phyloP scores from a whole-genome alignment of 73 alveolate species.

The Paramecium sexaurelia region DNA sequence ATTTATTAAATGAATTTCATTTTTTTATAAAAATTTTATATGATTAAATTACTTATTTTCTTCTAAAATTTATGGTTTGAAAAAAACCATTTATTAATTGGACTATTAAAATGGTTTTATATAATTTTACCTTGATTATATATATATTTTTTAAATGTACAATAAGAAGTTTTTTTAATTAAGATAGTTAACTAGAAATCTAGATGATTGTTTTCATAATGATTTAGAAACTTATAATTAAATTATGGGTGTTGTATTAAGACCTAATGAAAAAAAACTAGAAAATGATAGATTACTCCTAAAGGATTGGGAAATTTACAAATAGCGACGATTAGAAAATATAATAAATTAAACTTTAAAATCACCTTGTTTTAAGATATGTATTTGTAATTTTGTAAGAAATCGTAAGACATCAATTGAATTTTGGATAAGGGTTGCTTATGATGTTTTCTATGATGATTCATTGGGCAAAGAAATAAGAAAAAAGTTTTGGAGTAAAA shows the following conservation, averaged over 20 bases:
- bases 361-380: background rate
- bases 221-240: background rate
- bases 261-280: background rate
- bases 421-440: background rate
- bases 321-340: background rate
- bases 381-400: slow-evolving; percentile 20
- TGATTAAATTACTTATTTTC: no score
- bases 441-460: slow-evolving; percentile 44
- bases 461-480: background rate
- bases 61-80: background rate
- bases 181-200: slow-evolving; percentile 26
- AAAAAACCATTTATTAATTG: background rate
- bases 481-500: slow-evolving; percentile 26
- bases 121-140: background rate
- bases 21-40: no score
- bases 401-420: background rate
- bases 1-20: no score
- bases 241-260: background rate
- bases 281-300: background rate
- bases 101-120: background rate
- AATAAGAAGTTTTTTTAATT: slow-evolving; percentile 42
- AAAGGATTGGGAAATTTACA: background rate
- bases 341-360: background rate
- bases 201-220: slow-evolving; percentile 1
- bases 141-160: slow-evolving; percentile 1